Conservation (phyloP, 192 early-diverging fungal genomes). For the Funneliformis geosporum region DNA sequence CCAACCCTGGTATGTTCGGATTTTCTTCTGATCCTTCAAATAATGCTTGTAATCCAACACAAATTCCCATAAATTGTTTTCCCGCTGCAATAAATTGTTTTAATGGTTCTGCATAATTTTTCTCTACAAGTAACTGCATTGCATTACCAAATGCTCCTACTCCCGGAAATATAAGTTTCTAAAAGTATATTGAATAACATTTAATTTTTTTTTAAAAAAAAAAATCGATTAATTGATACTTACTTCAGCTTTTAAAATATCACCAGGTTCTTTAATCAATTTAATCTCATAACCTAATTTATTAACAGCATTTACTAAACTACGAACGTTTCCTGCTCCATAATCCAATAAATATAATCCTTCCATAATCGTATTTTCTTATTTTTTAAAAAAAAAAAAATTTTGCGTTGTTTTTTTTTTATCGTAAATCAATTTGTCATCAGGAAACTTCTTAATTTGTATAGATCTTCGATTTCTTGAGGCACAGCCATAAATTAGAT, state of each 20-base stretch:
- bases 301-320: slow-evolving; percentile 91
- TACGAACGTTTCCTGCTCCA: slow-evolving; percentile 99
- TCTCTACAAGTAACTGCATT: slow-evolving; percentile 72
- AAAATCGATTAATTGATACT: slow-evolving; percentile 12
- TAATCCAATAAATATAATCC: slow-evolving; percentile 91
- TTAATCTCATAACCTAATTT: slow-evolving; percentile 86
- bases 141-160: slow-evolving; percentile 97
- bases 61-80: slow-evolving; percentile 96
- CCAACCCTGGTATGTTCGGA: slow-evolving; percentile 76
- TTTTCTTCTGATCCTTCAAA: slow-evolving; percentile 91
- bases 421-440: no score
- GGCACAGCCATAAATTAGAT: no score
- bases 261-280: slow-evolving; percentile 69
- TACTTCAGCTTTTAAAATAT: slow-evolving; percentile 91
- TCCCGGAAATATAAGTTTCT: slow-evolving; percentile 99
- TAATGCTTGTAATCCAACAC: slow-evolving; percentile 96
- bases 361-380: slow-evolving; percentile 39
- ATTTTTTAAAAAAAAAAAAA: background rate
- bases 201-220: background rate
- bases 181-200: background rate
- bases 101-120: slow-evolving; percentile 81
- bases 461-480: no score
- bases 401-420: no score
- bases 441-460: no score
- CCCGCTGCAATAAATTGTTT: slow-evolving; percentile 82